These are phyloP conservation scores for Sordaria brevicollis DNA, from an alignment of 495 filamentous ascomycete species.

Conservation along the genomic window DNA sequence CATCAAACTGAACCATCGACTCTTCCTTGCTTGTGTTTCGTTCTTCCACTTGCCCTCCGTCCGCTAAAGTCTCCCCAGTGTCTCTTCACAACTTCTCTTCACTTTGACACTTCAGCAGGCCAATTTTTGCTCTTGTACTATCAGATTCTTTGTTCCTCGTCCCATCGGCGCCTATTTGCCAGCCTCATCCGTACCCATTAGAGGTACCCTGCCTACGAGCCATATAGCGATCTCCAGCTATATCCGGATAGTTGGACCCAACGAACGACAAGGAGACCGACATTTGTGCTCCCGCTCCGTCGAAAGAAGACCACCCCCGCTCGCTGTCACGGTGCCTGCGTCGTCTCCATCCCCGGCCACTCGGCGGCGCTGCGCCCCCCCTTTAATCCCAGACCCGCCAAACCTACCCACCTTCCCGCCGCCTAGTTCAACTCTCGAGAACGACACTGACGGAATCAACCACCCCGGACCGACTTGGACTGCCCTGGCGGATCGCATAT, in stretches of 20 bases:
- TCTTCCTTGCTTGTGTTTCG: not conserved
- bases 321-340: not conserved
- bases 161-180: not conserved
- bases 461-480: not conserved
- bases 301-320: not conserved
- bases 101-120: not conserved
- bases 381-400: not conserved
- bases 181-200: not conserved
- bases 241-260: not conserved
- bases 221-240: not conserved
- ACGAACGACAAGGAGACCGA: not conserved
- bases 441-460: not conserved
- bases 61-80: not conserved
- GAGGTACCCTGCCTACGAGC: not conserved
- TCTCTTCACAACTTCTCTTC: not conserved
- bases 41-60: not conserved
- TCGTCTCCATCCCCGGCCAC: not conserved
- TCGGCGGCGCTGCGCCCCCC: not conserved
- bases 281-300: not conserved
- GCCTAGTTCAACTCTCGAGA: not conserved
- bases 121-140: not conserved
- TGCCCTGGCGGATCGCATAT: not conserved
- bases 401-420: not conserved
- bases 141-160: not conserved
- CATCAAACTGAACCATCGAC: not conserved